Percentiles rank a stretch among this genome's conserved stretches.
Conservation (phyloP, 495 filamentous ascomycete species). For the Cladorrhinum samala region DNA sequence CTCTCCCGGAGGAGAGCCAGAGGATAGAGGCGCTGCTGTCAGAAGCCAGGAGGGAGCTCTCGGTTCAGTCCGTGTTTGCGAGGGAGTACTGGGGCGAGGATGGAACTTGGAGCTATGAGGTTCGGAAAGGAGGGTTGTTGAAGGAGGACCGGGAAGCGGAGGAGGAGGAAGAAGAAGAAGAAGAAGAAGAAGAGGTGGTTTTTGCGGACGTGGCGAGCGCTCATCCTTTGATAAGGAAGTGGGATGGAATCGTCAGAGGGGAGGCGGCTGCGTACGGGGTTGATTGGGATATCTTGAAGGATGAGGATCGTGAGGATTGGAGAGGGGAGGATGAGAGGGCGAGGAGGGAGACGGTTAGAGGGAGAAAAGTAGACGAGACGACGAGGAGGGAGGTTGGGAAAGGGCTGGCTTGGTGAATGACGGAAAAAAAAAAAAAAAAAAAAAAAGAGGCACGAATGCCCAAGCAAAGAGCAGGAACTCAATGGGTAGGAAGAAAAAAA, state of each 20-base stretch:
- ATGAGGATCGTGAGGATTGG: constrained; percentile 13
- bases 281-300: constrained; percentile 29
- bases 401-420: constrained; percentile 21
- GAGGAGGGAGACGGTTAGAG: constrained; percentile 1
- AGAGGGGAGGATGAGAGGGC: constrained; percentile 6
- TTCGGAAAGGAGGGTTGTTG: too few species aligned
- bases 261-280: constrained; percentile 40
- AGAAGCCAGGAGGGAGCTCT: constrained; percentile 55
- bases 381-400: constrained; percentile 3
- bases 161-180: constrained; percentile 25
- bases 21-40: constrained; percentile 35
- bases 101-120: constrained; percentile 58
- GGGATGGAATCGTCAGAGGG: constrained; percentile 39
- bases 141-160: too few species aligned
- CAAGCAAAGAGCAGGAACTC: too few species aligned
- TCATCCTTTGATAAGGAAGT: constrained; percentile 55
- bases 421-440: too few species aligned
- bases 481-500: too few species aligned
- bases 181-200: constrained; percentile 9
- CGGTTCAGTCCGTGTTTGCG: constrained; percentile 57
- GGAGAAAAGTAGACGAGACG: background rate
- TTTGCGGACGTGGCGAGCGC: constrained; percentile 46
- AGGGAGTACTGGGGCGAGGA: constrained; percentile 52
- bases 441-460: too few species aligned
- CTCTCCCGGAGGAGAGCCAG: constrained; percentile 12